Conservation (phyloP, 306 rosid genomes). For the Boehmeria nivea region DNA sequence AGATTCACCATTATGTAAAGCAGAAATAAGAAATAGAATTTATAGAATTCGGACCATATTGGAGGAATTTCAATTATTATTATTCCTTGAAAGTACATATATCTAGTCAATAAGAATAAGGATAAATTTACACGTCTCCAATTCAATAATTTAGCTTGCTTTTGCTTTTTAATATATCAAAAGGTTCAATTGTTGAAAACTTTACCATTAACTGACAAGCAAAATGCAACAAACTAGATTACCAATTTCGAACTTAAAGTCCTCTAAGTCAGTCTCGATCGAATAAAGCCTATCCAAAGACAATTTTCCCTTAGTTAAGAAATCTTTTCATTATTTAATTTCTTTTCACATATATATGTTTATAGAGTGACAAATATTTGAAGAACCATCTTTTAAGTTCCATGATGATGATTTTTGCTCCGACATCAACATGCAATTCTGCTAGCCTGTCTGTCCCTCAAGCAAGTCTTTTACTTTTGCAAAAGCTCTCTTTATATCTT, state of each 20-base stretch:
- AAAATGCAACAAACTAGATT: slow-evolving; percentile 9
- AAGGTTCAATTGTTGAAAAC: no score
- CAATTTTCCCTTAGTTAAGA: slow-evolving; percentile 6
- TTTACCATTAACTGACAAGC: not conserved
- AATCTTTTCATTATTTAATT: not conserved
- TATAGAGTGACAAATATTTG: slow-evolving; percentile 22
- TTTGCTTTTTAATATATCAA: not conserved
- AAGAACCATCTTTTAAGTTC: slow-evolving; percentile 28
- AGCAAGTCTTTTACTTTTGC: slow-evolving; percentile 29
- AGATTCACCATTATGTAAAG: no score
- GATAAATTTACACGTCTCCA: not conserved
- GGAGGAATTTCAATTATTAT: no score
- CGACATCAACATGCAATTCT: slow-evolving; percentile 36
- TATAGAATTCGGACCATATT: no score
- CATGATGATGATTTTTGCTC: slow-evolving; percentile 28
- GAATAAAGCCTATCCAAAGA: slow-evolving; percentile 27
- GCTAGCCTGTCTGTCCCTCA: slow-evolving; percentile 41
- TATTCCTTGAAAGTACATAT: no score
- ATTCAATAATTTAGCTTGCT: not conserved
- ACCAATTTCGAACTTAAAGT: slow-evolving; percentile 24
- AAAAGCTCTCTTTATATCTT: slow-evolving; percentile 30
- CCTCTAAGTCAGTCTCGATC: no score
- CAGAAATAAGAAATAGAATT: no score
- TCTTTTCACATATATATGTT: not conserved
- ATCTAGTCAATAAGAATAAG: no score